Percentiles rank a stretch among this genome's conserved stretches.
Conservation (phyloP, 2,329 filamentous ascomycete species). For the Fulvia fulva region DNA sequence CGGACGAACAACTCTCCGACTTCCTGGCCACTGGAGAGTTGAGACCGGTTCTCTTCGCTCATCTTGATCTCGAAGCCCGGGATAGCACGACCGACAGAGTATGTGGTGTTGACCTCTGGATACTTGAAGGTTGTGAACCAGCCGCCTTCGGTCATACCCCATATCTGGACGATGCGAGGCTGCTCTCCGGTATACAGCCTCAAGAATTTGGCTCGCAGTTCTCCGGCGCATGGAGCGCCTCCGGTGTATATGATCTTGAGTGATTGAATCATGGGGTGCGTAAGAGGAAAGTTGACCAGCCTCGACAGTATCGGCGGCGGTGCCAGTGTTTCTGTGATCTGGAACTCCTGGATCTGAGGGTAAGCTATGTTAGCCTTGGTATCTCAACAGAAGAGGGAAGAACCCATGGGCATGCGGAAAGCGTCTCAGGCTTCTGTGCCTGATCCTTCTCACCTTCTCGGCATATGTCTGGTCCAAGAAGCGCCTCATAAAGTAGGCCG, state of each 20-base stretch:
- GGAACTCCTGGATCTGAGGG: slow-evolving; percentile 38
- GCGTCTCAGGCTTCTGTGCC: no score
- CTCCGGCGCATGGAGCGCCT: slow-evolving; percentile 47
- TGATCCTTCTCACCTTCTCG: no score
- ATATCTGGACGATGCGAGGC: slow-evolving; percentile 47
- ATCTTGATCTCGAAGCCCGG: slow-evolving; percentile 39
- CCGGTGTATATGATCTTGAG: slow-evolving; percentile 46
- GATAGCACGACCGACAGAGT: slow-evolving; percentile 47
- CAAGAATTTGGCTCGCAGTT: slow-evolving; percentile 40
- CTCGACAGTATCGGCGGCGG: slow-evolving; percentile 43
- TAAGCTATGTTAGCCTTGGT: no score
- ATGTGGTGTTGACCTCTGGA: slow-evolving; percentile 39
- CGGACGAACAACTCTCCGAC: slow-evolving; percentile 43
- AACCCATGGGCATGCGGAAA: no score
- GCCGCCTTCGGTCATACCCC: slow-evolving; percentile 53
- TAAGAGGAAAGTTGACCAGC: slow-evolving; percentile 29
- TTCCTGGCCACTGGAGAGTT: slow-evolving; percentile 43
- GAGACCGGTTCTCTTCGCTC: slow-evolving; percentile 7
- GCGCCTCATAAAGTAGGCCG: slow-evolving; percentile 46
- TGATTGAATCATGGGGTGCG: slow-evolving; percentile 37
- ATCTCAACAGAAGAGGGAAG: no score
- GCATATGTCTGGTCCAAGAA: slow-evolving; percentile 40
- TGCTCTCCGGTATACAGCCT: slow-evolving; percentile 39
- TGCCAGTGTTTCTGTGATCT: slow-evolving; percentile 48
- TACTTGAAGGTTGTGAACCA: slow-evolving; percentile 44